phyloP scores from a whole-genome alignment of 208 protist genomes.

The Trypanosoma mega region DNA sequence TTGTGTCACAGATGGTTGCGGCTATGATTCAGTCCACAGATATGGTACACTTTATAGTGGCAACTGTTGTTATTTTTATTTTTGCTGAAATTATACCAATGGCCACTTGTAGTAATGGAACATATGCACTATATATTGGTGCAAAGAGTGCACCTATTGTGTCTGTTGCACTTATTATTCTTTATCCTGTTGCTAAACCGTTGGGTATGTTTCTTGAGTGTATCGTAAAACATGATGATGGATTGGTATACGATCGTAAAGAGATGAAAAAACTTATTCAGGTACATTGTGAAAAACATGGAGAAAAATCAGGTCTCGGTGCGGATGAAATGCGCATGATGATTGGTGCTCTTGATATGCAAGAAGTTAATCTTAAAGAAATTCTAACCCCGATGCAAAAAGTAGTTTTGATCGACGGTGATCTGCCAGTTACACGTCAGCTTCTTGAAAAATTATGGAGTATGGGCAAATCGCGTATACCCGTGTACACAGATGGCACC shows the following conservation, averaged over 20 bases:
- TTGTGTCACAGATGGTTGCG: constrained; percentile 80
- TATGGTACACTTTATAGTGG: constrained; percentile 69
- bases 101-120: constrained; percentile 73
- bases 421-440: constrained; percentile 31
- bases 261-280: constrained; percentile 75
- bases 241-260: constrained; percentile 74
- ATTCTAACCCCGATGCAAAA: constrained; percentile 64
- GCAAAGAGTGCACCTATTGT: constrained; percentile 53
- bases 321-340: constrained; percentile 74
- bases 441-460: constrained; percentile 63
- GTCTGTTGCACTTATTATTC: constrained; percentile 54
- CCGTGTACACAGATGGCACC: constrained; percentile 41
- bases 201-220: constrained; percentile 74
- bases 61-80: constrained; percentile 65
- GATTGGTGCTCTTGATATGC: constrained; percentile 68
- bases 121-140: constrained; percentile 62
- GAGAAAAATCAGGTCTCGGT: constrained; percentile 61
- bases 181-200: constrained; percentile 74
- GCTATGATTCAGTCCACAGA: constrained; percentile 59
- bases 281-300: constrained; percentile 78
- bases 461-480: constrained; percentile 71
- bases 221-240: constrained; percentile 65
- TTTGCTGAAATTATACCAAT: constrained; percentile 83
- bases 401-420: constrained; percentile 50
- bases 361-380: constrained; percentile 41